A percentile compares a stretch with the other conserved stretches of the same genome.
Evolutionary conservation across 2,329 filamentous ascomycete species (phyloP).

Genomic region (Zymoseptoria brevis): DNA sequence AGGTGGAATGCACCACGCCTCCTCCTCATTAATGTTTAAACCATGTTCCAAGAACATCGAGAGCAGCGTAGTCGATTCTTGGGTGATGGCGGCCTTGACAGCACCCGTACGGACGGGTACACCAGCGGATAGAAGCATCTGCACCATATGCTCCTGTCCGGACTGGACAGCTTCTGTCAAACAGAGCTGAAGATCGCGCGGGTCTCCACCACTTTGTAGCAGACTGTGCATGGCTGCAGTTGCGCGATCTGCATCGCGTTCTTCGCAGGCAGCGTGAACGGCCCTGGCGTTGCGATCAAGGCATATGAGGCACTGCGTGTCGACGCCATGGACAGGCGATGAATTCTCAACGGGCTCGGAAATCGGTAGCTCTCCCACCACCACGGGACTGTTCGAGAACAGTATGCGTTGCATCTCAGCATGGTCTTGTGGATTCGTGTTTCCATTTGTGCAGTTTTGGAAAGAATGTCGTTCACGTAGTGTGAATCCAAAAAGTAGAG

Average conservation of each 20-base stretch:
- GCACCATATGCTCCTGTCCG: conserved; percentile 1
- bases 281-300: neutral
- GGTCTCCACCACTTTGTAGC: neutral
- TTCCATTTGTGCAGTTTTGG: neutral
- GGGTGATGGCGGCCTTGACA: conserved; percentile 1
- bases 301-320: neutral
- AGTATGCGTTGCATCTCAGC: neutral
- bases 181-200: conserved; percentile 1
- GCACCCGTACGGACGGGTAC: neutral
- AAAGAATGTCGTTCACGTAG: no score
- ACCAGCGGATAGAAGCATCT: conserved; percentile 1
- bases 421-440: neutral
- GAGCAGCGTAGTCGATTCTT: conserved; percentile 3
- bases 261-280: neutral
- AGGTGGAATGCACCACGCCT: conserved; percentile 5
- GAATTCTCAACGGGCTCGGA: neutral
- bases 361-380: neutral
- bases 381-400: neutral
- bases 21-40: conserved; percentile 6
- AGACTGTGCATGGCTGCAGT: neutral
- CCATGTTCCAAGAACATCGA: conserved; percentile 2
- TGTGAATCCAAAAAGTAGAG: no score
- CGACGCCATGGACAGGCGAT: neutral
- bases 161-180: conserved; percentile 2
- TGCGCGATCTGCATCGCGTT: neutral